Conservation (phyloP, 2,329 filamentous ascomycete species). For the Orbilia quercus region DNA sequence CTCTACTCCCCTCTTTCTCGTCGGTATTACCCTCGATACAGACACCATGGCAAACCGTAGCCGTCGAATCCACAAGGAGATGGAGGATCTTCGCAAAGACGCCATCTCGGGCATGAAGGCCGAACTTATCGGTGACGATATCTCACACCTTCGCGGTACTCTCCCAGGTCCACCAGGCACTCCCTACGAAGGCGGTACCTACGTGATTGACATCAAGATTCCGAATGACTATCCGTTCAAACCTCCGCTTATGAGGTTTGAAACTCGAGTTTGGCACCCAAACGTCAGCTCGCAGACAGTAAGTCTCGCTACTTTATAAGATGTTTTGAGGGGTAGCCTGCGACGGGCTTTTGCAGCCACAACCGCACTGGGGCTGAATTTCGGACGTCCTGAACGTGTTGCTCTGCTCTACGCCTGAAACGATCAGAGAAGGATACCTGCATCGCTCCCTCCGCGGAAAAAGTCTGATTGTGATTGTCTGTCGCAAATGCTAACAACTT, state of each 20-base stretch:
- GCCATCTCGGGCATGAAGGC: constrained; percentile 80
- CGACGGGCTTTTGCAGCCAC: not conserved
- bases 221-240: constrained; percentile 92
- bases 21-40: not conserved
- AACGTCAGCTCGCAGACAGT: constrained; percentile 96
- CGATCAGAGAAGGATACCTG: constrained; percentile 9
- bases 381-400: constrained; percentile 7
- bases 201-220: constrained; percentile 84
- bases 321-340: not conserved
- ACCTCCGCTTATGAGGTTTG: constrained; percentile 88
- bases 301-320: constrained; percentile 61
- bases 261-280: constrained; percentile 95
- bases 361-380: not conserved
- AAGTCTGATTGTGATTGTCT: too few relatives aligned
- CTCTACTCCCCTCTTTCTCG: not conserved
- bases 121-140: constrained; percentile 73
- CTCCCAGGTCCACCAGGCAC: constrained; percentile 91
- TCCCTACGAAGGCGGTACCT: constrained; percentile 89
- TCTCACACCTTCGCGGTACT: constrained; percentile 83
- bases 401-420: not conserved
- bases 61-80: constrained; percentile 78
- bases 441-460: too few relatives aligned
- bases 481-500: too few relatives aligned
- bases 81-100: constrained; percentile 79
- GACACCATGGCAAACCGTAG: constrained; percentile 68